Conservation (phyloP, 2,329 filamentous ascomycete genomes). For the Tricladium varicosporioides region DNA sequence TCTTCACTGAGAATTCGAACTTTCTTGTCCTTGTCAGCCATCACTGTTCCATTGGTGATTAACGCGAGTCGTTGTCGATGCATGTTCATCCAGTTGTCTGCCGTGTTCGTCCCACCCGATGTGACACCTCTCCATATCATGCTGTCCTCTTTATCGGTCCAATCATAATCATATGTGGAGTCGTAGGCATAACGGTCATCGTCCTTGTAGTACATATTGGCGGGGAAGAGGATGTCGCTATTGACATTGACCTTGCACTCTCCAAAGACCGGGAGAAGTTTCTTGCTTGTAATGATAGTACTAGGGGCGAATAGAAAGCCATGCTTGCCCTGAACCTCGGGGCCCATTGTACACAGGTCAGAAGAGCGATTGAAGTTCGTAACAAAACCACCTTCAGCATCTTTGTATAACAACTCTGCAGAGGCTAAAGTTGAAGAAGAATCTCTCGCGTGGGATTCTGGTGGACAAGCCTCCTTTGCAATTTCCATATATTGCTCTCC, state of each 20-base stretch:
- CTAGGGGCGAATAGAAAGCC: conserved; percentile 56
- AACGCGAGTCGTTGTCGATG: conserved; percentile 57
- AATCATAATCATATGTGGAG: conserved; percentile 51
- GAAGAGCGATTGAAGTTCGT: conserved; percentile 57
- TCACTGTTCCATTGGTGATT: conserved; percentile 51
- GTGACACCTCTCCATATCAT: conserved; percentile 65
- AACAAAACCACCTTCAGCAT: conserved; percentile 49
- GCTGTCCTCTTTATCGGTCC: conserved; percentile 54
- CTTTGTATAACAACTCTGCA: conserved; percentile 40
- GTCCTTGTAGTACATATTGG: conserved; percentile 61
- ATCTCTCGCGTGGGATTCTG: conserved; percentile 48
- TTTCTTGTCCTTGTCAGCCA: conserved; percentile 41
- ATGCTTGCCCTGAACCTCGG: conserved; percentile 47
- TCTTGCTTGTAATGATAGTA: conserved; percentile 49
- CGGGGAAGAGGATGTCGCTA: conserved; percentile 63
- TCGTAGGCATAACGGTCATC: conserved; percentile 60
- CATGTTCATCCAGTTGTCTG: conserved; percentile 52
- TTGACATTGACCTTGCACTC: conserved; percentile 63
- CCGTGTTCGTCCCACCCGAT: conserved; percentile 53
- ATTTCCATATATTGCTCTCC: conserved; percentile 59
- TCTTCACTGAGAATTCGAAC: conserved; percentile 34
- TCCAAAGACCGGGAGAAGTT: conserved; percentile 59
- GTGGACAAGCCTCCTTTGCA: conserved; percentile 54
- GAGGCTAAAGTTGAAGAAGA: conserved; percentile 33
- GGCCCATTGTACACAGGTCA: conserved; percentile 57